Evolutionary conservation across 169 alveolate species (phyloP), one percentile per base, ranked within the genome.

Genomic region (Cryptosporidium ryanae): DNA sequence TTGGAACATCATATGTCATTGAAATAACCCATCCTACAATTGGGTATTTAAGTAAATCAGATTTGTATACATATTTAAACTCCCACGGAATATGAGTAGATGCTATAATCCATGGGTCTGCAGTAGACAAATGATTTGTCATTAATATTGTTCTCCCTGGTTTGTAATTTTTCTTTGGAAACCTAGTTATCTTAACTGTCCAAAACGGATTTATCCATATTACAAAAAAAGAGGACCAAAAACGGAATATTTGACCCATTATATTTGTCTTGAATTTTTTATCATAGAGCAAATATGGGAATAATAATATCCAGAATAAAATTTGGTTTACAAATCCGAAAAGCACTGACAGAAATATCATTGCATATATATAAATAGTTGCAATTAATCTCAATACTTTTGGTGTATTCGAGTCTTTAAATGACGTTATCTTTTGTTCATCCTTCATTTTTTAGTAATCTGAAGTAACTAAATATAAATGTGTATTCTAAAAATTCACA

Each of bases 51-150:
- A 65, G 70, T 31, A 93, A 87, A 15, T 92, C 82, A 49, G 90
- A 49, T 64, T 93, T 93, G 83, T 81, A 89, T 61, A 90, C 93
- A 66, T 82, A 93, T 67, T 90, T 84, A 2, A 91, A 23, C 23
- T 81, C 82, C 93, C 92, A 89, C 7, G 89, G 92, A 13, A 87
- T 31, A 27, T 81, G 68, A 50, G 59, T 29, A 12, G 92, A 71
- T 52, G 89, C 70, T 34, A 91, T 31, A 32, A 90, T 55, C 96
- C 96, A 93, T 15, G 95, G 94, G 59, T 93, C 95, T 23, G 87
- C 90, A 17, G 93, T 54, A 18, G 92, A 82, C 8, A 82, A 66
- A 50, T 90, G 94, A 64, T 92, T 92, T 18, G 82, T n/a, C 90
- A 92, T 67, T 43, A 92, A 27, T 6, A 92, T 6, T 17, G 94